Conservation (phyloP, 768 basidiomycete genomes). For the Favolaschia claudopus region DNA sequence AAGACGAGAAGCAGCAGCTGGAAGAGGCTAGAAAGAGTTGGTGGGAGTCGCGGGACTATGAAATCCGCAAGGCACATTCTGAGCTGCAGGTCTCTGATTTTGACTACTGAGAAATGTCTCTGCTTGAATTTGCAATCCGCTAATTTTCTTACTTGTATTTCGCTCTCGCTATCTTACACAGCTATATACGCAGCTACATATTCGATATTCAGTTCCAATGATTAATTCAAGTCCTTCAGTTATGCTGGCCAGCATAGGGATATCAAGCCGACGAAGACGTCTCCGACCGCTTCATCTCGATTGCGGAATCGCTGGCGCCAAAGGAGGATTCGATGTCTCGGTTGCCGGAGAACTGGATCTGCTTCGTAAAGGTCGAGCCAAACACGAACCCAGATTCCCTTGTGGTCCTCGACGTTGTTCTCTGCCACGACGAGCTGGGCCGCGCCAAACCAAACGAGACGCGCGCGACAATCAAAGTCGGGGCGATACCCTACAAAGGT, state of each 20-base stretch:
- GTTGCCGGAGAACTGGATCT: conserved; percentile 20
- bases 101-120: conserved; percentile 9
- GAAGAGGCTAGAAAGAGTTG: neutral
- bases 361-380: neutral
- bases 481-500: conserved; percentile 15
- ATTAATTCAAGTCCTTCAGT: too few species aligned
- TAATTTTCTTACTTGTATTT: too few species aligned
- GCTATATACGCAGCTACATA: too few species aligned
- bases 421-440: conserved; percentile 24
- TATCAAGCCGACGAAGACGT: neutral
- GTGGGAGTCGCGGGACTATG: conserved; percentile 18
- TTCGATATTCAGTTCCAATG: too few species aligned
- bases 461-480: conserved; percentile 21
- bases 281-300: conserved; percentile 6
- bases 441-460: conserved; percentile 20
- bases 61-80: conserved; percentile 20
- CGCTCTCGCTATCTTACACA: too few species aligned
- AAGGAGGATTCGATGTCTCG: conserved; percentile 11
- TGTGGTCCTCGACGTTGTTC: conserved; percentile 5
- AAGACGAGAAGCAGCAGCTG: neutral
- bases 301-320: neutral
- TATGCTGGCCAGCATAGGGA: neutral
- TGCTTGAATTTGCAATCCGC: too few species aligned
- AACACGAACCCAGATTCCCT: neutral
- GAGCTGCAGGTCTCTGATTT: conserved; percentile 18